Base-by-base conservation (phyloP, 208 protist genomes). In the Phytomonas sp. region DNA sequence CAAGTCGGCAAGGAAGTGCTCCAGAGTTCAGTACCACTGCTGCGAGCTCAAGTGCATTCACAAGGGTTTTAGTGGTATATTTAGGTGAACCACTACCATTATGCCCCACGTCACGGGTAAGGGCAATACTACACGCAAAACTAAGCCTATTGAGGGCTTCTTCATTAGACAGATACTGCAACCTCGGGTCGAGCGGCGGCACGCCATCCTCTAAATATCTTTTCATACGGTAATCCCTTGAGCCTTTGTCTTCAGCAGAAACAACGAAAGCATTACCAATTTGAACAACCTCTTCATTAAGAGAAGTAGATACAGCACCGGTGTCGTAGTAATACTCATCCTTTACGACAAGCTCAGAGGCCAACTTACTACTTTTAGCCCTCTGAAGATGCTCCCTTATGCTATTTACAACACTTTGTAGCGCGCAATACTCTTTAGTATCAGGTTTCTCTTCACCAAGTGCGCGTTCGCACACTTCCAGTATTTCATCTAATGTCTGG, bases 1-100 rank as follows among this genome's bases (percentile, higher is more conserved):
- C 43, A 67, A 91, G 68, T 1, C 70, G 66, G 32, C 56, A 77
- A 20, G 88, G 88, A 60, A 93, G 20, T 37, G 89, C 40, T 15
- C 83, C 83, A 30, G 77, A 87, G 46, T 79, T 72, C 40, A 93
- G 66, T 65, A 91, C 67, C 34, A 85, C 70, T 4, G 80, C 83
- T 6, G 80, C 76, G 56, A 89, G 76, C 71, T 93, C 87, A 4
- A 93, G 70, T 20, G 80, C 71, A 17, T 79, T 72, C 40, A 70
- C 67, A 51, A 88, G 68, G 34, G 73, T 66, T 2, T 81, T 83
- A 11, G 40, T 20, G 13, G 7, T 51, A 51, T 51, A 15, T 17
- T 51, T 51, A 20, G 74, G 62, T 20, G 77, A 83, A 43, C 68
- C 75, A 33, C 81, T 65, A 28, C 13, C 59, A 29, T 81, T 68